phyloP scores from a whole-genome alignment of 371 early-diverging fungal species.

The Capillidium heterosporum region DNA sequence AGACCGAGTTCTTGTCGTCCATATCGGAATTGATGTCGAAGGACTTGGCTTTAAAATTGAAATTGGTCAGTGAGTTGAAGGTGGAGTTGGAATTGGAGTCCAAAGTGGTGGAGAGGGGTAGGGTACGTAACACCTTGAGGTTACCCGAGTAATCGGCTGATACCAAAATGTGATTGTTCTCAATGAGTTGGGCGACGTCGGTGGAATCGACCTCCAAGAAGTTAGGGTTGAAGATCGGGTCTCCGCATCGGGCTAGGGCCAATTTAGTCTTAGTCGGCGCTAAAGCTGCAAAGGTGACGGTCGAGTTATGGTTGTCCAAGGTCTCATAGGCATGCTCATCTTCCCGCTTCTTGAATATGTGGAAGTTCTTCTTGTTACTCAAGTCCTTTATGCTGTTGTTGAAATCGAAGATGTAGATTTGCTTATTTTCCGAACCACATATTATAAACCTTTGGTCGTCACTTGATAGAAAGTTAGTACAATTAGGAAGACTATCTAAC shows the following conservation, averaged over 20 bases:
- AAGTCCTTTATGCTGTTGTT: background rate
- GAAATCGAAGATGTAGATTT: slow-evolving; percentile 36
- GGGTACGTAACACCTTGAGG: slow-evolving; percentile 35
- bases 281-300: slow-evolving; percentile 35
- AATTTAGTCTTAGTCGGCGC: slow-evolving; percentile 36
- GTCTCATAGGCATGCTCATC: slow-evolving; percentile 17
- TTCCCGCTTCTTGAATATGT: slow-evolving; percentile 14
- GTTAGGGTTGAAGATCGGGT: slow-evolving; percentile 16
- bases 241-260: slow-evolving; percentile 23
- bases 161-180: slow-evolving; percentile 38
- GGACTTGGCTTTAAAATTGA: no score
- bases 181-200: slow-evolving; percentile 12
- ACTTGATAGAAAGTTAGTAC: slow-evolving; percentile 12
- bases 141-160: slow-evolving; percentile 37
- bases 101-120: background rate
- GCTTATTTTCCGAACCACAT: slow-evolving; percentile 61
- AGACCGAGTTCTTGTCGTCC: background rate
- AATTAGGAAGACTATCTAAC: background rate
- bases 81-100: no score
- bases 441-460: slow-evolving; percentile 58
- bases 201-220: slow-evolving; percentile 8
- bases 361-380: slow-evolving; percentile 13
- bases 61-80: no score
- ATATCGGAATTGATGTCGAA: no score
- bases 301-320: slow-evolving; percentile 22